Base-by-base conservation (phyloP, 2,329 filamentous ascomycete genomes). In the Didymella sp. region DNA sequence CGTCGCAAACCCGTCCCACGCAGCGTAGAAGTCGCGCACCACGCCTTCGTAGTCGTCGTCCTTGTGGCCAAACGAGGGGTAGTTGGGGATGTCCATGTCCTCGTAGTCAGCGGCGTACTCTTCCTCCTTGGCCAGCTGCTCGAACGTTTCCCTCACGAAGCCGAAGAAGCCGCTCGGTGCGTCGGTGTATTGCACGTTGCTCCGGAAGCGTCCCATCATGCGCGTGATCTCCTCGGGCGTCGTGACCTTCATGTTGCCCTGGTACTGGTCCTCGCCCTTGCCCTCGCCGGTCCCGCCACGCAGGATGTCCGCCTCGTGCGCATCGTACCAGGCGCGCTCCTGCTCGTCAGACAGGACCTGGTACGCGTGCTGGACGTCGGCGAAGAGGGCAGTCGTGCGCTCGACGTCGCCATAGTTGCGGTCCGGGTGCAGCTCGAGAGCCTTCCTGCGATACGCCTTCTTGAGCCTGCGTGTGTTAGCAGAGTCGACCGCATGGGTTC, bases 241-340 rank as follows among this genome's bases (percentile, higher is more conserved):
- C 7, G 91, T 96, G 61, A 96, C 82, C 48, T 85, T 86, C 60
- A 91, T 84, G 71, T 92, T 88, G 64, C 88, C 79, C 41, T 89
- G 87, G 64, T 86, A 87, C 51, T 85, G 81, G 31, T 81, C 82
- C 43, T 78, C 77, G 19, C 77, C 78, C 63, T 57, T 76, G 19
- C 64, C 70, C 24, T 76, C 79, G 28, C 80, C 80, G 51, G 87
- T 85, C 55, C 85, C 82, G 35, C 88, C 89, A 27, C 85, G 84
- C 60, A 98, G 79, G 60, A 98, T 96, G 47, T 90, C 87, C 66
- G 92, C 88, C 59, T 92, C 89, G 73, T 99, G 95, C 2, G 92
- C 92, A 77, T 99, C 94, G 79, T 99, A 99, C 95, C 95, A 99
- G 28, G 93, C 89, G 66, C 95, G 87, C 76, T 99, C 95, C 74